Conservation (phyloP, 495 filamentous ascomycete genomes). For the Amorphotheca resinae region DNA sequence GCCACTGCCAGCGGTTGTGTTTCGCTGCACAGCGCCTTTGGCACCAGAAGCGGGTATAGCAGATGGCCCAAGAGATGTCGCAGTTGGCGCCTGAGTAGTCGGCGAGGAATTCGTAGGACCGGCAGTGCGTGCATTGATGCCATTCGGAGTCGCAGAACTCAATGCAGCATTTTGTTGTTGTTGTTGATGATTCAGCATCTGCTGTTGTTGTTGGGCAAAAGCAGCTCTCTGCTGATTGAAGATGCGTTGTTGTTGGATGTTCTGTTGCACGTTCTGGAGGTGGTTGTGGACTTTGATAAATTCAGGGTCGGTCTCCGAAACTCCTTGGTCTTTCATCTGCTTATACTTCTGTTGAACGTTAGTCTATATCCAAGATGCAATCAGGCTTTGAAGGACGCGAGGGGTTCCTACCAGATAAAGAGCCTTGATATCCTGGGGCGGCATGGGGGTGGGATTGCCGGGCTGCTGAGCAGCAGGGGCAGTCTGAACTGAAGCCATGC, state of each 20-base stretch:
- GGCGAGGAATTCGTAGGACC: conserved; percentile 18
- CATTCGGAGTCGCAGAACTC: conserved; percentile 28
- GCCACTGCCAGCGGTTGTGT: conserved; percentile 32
- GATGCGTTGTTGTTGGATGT: conserved; percentile 49
- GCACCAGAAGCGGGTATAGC: conserved; percentile 38
- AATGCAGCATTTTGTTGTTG: conserved; percentile 26
- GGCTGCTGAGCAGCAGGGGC: conserved; percentile 47
- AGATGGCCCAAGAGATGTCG: conserved; percentile 24
- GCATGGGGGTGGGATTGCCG: conserved; percentile 39
- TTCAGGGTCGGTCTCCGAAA: conserved; percentile 66
- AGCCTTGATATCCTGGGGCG: conserved; percentile 50
- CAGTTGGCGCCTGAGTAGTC: conserved; percentile 27
- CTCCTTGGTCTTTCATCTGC: conserved; percentile 66
- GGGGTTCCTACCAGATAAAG: conserved; percentile 44
- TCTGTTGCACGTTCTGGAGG: conserved; percentile 47
- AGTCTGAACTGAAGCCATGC: conserved; percentile 70
- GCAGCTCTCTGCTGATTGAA: conserved; percentile 35
- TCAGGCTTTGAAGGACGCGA: not conserved
- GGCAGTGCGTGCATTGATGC: conserved; percentile 28
- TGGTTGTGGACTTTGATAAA: conserved; percentile 60
- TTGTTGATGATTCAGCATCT: conserved; percentile 36
- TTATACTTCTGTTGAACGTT: conserved; percentile 53
- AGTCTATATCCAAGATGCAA: conserved; percentile 5
- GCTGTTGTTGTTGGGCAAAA: conserved; percentile 29
- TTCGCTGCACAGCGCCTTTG: conserved; percentile 19